These are phyloP conservation scores for Neophaeococcomyces mojaviensis DNA, from an alignment of 2,329 filamentous ascomycete species.

Conservation along the genomic window DNA sequence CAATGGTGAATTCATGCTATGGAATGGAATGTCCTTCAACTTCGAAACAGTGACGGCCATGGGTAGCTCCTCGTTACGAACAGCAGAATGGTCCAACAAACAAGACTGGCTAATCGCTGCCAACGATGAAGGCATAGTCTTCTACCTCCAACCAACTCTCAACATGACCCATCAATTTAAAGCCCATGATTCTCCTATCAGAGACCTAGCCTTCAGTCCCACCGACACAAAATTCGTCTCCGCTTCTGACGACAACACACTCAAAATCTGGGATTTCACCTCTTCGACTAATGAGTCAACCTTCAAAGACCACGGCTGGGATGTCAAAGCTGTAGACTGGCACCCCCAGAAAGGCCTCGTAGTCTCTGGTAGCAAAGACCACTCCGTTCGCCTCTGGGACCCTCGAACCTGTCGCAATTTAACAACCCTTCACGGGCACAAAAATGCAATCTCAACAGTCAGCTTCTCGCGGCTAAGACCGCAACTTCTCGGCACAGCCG, in stretches of 20 bases:
- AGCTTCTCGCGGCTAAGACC: slow-evolving; percentile 81
- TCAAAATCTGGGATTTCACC: slow-evolving; percentile 96
- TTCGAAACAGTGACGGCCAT: slow-evolving; percentile 90
- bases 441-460: slow-evolving; percentile 92
- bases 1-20: slow-evolving; percentile 94
- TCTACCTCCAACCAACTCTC: slow-evolving; percentile 99
- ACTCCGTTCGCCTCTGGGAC: slow-evolving; percentile 96
- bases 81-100: slow-evolving; percentile 81
- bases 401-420: slow-evolving; percentile 83
- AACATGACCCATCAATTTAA: slow-evolving; percentile 96
- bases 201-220: slow-evolving; percentile 87
- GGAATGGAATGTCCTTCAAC: slow-evolving; percentile 98
- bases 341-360: slow-evolving; percentile 90
- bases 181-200: slow-evolving; percentile 80
- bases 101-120: slow-evolving; percentile 96
- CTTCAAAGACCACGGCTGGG: slow-evolving; percentile 92
- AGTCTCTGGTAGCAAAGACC: slow-evolving; percentile 94
- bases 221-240: slow-evolving; percentile 95
- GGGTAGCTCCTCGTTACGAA: slow-evolving; percentile 61
- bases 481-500: slow-evolving; percentile 80
- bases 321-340: slow-evolving; percentile 95
- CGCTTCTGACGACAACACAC: slow-evolving; percentile 82
- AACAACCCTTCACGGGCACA: slow-evolving; percentile 91
- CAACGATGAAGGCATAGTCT: slow-evolving; percentile 89
- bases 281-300: slow-evolving; percentile 74